Base-by-base conservation (phyloP, 352 stramenopile species). In the Phytophthora citricola region DNA sequence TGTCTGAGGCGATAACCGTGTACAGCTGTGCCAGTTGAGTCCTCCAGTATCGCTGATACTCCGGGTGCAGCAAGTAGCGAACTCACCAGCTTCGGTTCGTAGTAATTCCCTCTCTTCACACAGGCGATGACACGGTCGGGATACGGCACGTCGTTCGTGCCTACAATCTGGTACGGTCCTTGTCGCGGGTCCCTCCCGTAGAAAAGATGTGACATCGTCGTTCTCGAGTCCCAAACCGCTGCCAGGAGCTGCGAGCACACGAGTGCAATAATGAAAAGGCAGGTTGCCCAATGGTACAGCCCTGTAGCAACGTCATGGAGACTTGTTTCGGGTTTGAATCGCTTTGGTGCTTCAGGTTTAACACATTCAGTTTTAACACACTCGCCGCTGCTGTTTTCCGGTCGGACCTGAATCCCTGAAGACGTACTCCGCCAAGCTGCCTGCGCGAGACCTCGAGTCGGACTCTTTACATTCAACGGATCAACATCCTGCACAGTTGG, bases 81-180 rank as follows among this genome's bases (percentile, higher is more conserved):
- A 29, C 59, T 75, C 15, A 85, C 63, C n/a, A 85, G 65, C 24
- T 69, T 62, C 1, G 76, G 70, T 3, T 59, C 31, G 58, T 78
- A 88, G 1, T 54, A 24, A 0, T 58, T 51, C 1, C 69, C 72
- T 8, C 64, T 63, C 2, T 51, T 43, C 2, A 73, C 49, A 34
- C 81, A 90, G 0, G 77, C 68, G 4, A 88, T 49, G 15, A 68
- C 64, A n/a, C 78, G 75, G 44, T 87, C 81, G 0, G 62, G 65
- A 49, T 79, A 87, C 56, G 76, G 44, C 27, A 82, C 68, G 24
- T 90, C 78, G 44, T 85, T 88, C 0, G 45, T 58, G 0, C 81
- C 78, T 4, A 56, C 11, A 34, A 87, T 74, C 14, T 64, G 32
- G 15, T 39, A 69, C 3, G 60, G 34, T 20, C 72, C 65, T 3